phyloP scores from a whole-genome alignment of 2,329 filamentous ascomycete species.

The Bipolaris bicolor region DNA sequence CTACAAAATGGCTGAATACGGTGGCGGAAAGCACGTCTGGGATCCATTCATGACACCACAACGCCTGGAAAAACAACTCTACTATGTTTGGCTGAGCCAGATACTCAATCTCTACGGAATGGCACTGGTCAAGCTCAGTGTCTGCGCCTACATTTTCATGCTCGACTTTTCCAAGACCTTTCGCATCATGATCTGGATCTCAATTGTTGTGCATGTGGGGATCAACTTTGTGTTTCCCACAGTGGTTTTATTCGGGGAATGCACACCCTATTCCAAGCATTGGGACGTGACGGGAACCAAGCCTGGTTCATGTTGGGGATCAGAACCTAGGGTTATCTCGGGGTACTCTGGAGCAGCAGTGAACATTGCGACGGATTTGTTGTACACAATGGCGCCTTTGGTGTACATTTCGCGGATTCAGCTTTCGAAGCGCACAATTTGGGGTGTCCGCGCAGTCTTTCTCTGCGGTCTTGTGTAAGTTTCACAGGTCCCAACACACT shows the following conservation, averaged over 20 bases:
- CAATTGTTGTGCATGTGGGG: constrained; percentile 26
- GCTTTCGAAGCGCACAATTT: constrained; percentile 31
- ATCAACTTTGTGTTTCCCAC: constrained; percentile 34
- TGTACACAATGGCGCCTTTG: constrained; percentile 33
- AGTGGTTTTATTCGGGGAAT: constrained; percentile 32
- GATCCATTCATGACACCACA: constrained; percentile 29
- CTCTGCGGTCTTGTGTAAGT: constrained; percentile 35
- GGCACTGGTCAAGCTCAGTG: constrained; percentile 38
- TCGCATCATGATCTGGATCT: constrained; percentile 30
- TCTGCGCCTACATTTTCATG: constrained; percentile 36
- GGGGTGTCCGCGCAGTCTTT: constrained; percentile 38
- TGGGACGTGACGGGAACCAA: constrained; percentile 29
- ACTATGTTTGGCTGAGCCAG: constrained; percentile 31
- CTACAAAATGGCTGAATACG: constrained; percentile 30
- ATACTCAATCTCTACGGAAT: constrained; percentile 36
- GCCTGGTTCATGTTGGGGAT: constrained; percentile 32
- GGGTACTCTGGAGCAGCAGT: constrained; percentile 35
- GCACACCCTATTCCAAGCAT: constrained; percentile 30
- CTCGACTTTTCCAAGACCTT: constrained; percentile 33
- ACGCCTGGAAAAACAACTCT: constrained; percentile 27
- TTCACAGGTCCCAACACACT: not conserved
- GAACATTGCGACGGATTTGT: constrained; percentile 34
- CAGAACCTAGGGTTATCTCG: constrained; percentile 32
- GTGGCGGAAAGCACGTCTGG: constrained; percentile 32
- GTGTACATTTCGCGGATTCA: constrained; percentile 34